Conservation (phyloP, 2,329 filamentous ascomycete genomes). For the Xylariaceae sp. region DNA sequence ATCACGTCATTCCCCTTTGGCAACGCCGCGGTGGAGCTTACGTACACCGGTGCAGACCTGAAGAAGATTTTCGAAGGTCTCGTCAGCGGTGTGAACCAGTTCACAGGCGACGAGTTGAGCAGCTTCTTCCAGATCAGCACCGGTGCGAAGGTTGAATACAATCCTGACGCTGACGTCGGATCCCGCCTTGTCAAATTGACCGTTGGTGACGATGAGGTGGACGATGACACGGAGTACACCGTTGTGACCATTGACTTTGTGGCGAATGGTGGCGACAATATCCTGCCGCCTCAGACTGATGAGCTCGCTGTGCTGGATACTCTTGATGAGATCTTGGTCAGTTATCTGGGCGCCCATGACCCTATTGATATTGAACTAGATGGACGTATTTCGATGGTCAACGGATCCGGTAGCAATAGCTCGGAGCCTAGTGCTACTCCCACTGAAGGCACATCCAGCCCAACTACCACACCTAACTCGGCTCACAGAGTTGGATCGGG, state of each 20-base stretch:
- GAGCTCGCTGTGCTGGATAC: constrained; percentile 43
- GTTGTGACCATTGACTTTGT: constrained; percentile 62
- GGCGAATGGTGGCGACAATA: constrained; percentile 60
- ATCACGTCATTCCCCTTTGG: constrained; percentile 63
- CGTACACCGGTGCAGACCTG: constrained; percentile 48
- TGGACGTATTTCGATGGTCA: constrained; percentile 34
- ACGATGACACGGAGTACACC: constrained; percentile 46
- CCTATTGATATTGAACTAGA: constrained; percentile 50
- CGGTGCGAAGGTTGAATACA: constrained; percentile 54
- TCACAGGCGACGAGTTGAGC: constrained; percentile 49
- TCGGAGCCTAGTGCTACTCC: too few relatives aligned
- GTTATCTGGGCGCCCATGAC: constrained; percentile 45
- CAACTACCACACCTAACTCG: too few relatives aligned
- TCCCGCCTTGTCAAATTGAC: constrained; percentile 50
- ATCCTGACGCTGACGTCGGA: constrained; percentile 46
- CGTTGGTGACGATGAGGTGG: constrained; percentile 46
- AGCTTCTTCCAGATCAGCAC: constrained; percentile 59
- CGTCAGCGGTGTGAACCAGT: constrained; percentile 51
- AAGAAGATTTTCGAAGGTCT: constrained; percentile 58
- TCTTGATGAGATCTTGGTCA: constrained; percentile 46
- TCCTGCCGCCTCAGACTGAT: constrained; percentile 37
- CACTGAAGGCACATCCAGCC: too few relatives aligned
- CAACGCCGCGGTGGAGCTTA: constrained; percentile 59
- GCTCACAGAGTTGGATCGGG: too few relatives aligned
- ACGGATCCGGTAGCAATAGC: too few relatives aligned